Base-by-base conservation (phyloP, 2,329 filamentous ascomycete genomes). In the Lasiodiplodia theobromae region DNA sequence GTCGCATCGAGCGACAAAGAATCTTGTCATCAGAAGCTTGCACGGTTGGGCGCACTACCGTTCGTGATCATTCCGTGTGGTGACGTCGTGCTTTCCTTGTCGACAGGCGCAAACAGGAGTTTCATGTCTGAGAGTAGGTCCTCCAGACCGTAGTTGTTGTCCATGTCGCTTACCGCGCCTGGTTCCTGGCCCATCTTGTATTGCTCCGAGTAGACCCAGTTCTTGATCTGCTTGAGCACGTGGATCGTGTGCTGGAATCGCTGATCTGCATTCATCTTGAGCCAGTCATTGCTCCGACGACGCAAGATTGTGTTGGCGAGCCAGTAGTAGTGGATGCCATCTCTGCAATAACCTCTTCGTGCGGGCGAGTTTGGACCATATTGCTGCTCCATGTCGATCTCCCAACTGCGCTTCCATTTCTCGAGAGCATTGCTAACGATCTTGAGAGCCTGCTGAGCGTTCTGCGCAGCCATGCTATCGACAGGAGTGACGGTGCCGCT, bases 241-340 rank as follows among this genome's bases (percentile, higher is more conserved):
- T 86, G 82, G 69, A 91, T 88, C 34, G 90, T 84, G 71, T 88
- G 86, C 65, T 82, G 80, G 70, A 91, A 88, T 7, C 89, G 85
- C 68, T 84, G 78, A 72, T 92, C 88, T n/a, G 88, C 81, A 16
- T 84, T 78, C 73, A 86, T 79, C 53, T 86, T 82, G 31, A 68
- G 67, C 74, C 88, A 83, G 71, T 90, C 86, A 37, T 82, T 78
- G 14, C 82, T 75, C 31, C 84, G 81, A 21, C 67, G 52, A 16
- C 60, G 57, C 25, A 68, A 34, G 28, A 68, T 57, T 21, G 85
- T 86, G 70, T 87, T 86, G 18, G 89, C 90, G 52, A 93, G 83
- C 85, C 88, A 93, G 80, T 90, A 93, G 76, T 90, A 93, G 73
- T 92, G 90, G 16, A 92, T 86, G 1, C 86, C 90, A 73, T 93